A percentile compares a stretch with the other conserved stretches of the same genome.
These are phyloP conservation scores for Ceratocystis papillata DNA, from an alignment of 2,329 filamentous ascomycete genomes.

Conservation along the genomic window DNA sequence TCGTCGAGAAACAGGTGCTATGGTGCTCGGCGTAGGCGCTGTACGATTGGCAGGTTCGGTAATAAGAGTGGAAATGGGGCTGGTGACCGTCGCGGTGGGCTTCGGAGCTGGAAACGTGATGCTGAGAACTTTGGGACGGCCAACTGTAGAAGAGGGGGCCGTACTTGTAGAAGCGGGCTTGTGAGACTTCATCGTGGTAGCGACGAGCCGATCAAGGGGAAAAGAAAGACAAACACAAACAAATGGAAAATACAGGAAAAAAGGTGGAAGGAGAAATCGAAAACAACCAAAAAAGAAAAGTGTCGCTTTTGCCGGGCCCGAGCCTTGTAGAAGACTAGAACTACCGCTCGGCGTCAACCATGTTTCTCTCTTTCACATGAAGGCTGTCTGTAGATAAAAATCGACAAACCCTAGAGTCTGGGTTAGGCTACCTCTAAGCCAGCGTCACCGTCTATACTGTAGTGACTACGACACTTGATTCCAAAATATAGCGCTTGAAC, in stretches of 20 bases:
- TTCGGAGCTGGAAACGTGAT: slow-evolving; percentile 8
- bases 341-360: too few species aligned
- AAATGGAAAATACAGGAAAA: background rate
- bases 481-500: too few species aligned
- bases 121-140: slow-evolving; percentile 8
- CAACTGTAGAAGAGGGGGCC: background rate
- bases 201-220: background rate
- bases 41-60: background rate
- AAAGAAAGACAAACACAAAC: background rate
- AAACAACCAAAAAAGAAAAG: too few species aligned
- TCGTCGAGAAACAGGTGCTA: slow-evolving; percentile 27
- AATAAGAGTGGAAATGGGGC: background rate
- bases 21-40: background rate
- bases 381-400: background rate
- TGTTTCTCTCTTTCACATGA: background rate
- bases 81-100: background rate
- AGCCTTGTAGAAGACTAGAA: too few species aligned
- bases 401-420: background rate
- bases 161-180: background rate
- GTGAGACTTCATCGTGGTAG: background rate
- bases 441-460: too few species aligned
- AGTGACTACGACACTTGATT: too few species aligned
- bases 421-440: too few species aligned
- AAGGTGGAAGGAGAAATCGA: background rate
- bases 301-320: too few species aligned